phyloP scores from a whole-genome alignment of 768 basidiomycete species.

The Mycena haematopus region DNA sequence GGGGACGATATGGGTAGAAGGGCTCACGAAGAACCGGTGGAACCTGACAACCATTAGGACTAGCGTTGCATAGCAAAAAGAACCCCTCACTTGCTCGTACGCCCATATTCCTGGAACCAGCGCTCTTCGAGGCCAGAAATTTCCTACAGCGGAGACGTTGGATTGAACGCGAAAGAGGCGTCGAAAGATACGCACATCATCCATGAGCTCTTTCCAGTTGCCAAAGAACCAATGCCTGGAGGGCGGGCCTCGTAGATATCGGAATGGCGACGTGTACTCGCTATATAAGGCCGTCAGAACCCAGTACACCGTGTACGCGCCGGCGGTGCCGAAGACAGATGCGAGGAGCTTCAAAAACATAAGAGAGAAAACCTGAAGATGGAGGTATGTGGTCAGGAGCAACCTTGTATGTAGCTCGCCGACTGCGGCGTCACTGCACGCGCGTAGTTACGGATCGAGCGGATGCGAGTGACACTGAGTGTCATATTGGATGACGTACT shows the following conservation, averaged over 20 bases:
- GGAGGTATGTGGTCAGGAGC: no score
- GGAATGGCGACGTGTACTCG: constrained; percentile 1
- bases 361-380: no score
- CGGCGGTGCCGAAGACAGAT: background rate
- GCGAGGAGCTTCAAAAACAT: background rate
- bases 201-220: constrained; percentile 9
- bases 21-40: background rate
- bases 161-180: no score
- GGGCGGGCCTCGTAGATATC: constrained; percentile 7
- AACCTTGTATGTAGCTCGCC: no score
- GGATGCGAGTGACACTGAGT: no score
- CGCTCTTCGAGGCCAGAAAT: constrained; percentile 3
- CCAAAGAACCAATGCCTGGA: constrained; percentile 24
- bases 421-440: no score
- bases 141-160: background rate
- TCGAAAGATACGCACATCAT: constrained; percentile 1
- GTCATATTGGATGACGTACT: no score
- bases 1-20: background rate
- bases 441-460: no score
- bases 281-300: background rate
- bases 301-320: background rate
- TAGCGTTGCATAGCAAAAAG: background rate
- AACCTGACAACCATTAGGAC: background rate
- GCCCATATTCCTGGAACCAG: constrained; percentile 5
- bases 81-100: background rate